A percentile compares a stretch with the other conserved stretches of the same genome.
These are phyloP conservation scores for Abrus precatorius DNA, from an alignment of 306 rosid species.

Conservation along the genomic window DNA sequence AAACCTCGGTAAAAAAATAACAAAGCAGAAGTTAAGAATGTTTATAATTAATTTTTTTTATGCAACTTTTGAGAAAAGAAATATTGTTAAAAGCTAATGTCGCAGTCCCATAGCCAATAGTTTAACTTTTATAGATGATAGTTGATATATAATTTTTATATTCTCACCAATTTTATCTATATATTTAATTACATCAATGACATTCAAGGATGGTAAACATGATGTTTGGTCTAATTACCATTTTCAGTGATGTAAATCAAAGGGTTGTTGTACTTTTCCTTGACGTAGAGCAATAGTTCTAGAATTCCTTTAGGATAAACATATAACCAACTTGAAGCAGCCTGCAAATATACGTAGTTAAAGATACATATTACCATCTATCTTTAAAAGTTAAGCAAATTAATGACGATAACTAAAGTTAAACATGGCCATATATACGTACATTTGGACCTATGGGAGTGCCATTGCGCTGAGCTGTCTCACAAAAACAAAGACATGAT, in stretches of 20 bases:
- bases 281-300: slow-evolving; percentile 52
- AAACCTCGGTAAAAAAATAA: too few relatives aligned
- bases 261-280: slow-evolving; percentile 56
- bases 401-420: background rate
- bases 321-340: slow-evolving; percentile 60
- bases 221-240: slow-evolving; percentile 47
- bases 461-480: slow-evolving; percentile 54
- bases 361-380: background rate
- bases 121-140: too few relatives aligned
- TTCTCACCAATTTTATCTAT: background rate
- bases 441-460: slow-evolving; percentile 64
- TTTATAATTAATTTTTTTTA: too few relatives aligned
- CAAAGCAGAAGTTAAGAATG: too few relatives aligned
- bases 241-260: slow-evolving; percentile 73
- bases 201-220: background rate
- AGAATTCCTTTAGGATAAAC: slow-evolving; percentile 64
- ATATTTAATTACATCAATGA: background rate
- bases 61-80: too few relatives aligned
- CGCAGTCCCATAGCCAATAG: too few relatives aligned
- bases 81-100: too few relatives aligned
- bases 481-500: background rate
- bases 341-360: slow-evolving; percentile 41
- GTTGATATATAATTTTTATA: background rate
- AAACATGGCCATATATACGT: background rate
- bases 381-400: background rate